Percentiles rank a stretch among this genome's conserved stretches.
These are phyloP conservation scores for Malus sieversii DNA, from an alignment of 306 rosid genomes.

Conservation along the genomic window DNA sequence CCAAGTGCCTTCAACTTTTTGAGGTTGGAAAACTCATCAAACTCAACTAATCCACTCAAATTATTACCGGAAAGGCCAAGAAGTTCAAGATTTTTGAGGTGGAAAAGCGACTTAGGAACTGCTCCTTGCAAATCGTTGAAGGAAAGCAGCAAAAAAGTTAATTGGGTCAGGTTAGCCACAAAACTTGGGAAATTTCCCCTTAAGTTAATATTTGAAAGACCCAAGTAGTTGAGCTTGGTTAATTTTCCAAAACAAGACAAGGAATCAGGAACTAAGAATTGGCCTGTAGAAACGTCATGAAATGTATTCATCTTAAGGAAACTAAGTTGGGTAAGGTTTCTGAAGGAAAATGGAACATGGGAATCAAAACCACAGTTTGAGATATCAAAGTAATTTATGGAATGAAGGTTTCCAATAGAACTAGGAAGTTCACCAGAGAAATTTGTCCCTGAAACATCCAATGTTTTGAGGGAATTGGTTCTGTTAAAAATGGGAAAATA, in stretches of 20 bases:
- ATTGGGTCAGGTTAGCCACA: slow-evolving; percentile 11
- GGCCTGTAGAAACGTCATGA: too few species aligned
- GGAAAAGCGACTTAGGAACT: slow-evolving; percentile 3
- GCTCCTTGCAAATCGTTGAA: slow-evolving; percentile 10
- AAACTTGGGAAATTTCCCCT: neutral
- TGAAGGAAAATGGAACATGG: too few species aligned
- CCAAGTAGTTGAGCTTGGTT: neutral
- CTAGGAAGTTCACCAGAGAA: too few species aligned
- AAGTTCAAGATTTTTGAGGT: neutral
- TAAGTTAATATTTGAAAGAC: neutral
- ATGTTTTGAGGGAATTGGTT: too few species aligned
- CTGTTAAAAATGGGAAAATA: too few species aligned
- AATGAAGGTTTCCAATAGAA: too few species aligned
- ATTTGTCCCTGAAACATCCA: too few species aligned
- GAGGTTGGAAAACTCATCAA: slow-evolving; percentile 4
- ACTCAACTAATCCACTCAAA: neutral
- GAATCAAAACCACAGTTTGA: too few species aligned
- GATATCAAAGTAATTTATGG: too few species aligned
- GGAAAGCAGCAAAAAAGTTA: neutral
- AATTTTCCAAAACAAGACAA: slow-evolving; percentile 1
- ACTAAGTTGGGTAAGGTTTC: too few species aligned
- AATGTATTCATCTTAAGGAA: too few species aligned
- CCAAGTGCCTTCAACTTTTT: neutral
- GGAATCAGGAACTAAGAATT: neutral
- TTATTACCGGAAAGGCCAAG: neutral